phyloP scores from a whole-genome alignment of 1,284 basidiomycete genomes.

The Leccinum glutinopallens region DNA sequence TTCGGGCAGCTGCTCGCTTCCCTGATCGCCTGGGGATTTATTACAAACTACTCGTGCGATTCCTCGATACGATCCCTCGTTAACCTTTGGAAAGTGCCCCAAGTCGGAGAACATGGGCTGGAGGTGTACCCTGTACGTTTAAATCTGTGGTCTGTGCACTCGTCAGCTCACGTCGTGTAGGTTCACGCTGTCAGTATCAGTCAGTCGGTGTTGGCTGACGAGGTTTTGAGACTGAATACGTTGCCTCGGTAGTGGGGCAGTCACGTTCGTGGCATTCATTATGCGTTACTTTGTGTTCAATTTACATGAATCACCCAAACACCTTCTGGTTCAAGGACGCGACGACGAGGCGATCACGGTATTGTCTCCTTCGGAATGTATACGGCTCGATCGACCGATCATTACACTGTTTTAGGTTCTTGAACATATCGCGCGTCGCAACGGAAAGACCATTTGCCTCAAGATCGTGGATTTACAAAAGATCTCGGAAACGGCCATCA shows the following conservation, averaged over 20 bases:
- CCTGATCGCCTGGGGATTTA: slow-evolving; percentile 52
- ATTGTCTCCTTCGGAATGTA: neutral
- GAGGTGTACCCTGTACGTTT: slow-evolving; percentile 57
- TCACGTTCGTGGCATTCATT: slow-evolving; percentile 50
- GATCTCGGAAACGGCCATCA: slow-evolving; percentile 29
- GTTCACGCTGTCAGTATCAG: slow-evolving; percentile 40
- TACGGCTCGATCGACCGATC: neutral
- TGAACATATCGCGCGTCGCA: slow-evolving; percentile 52
- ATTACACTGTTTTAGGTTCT: slow-evolving; percentile 39
- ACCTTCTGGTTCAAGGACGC: slow-evolving; percentile 54
- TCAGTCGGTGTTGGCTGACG: slow-evolving; percentile 2
- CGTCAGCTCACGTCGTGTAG: slow-evolving; percentile 27
- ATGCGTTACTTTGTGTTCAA: slow-evolving; percentile 48
- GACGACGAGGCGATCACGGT: slow-evolving; percentile 59
- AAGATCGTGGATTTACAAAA: slow-evolving; percentile 47
- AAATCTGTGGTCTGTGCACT: neutral
- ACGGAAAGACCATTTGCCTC: slow-evolving; percentile 49
- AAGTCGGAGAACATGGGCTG: slow-evolving; percentile 58
- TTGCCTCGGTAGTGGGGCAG: slow-evolving; percentile 37
- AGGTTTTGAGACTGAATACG: slow-evolving; percentile 8
- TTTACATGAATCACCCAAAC: slow-evolving; percentile 62
- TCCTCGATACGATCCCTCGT: slow-evolving; percentile 31
- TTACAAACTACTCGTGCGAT: slow-evolving; percentile 51
- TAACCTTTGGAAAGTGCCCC: slow-evolving; percentile 41
- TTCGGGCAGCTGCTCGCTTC: slow-evolving; percentile 58